phyloP scores from a whole-genome alignment of 225 moss, liverwort and hornwort species.

The Marchantia polymorpha region DNA sequence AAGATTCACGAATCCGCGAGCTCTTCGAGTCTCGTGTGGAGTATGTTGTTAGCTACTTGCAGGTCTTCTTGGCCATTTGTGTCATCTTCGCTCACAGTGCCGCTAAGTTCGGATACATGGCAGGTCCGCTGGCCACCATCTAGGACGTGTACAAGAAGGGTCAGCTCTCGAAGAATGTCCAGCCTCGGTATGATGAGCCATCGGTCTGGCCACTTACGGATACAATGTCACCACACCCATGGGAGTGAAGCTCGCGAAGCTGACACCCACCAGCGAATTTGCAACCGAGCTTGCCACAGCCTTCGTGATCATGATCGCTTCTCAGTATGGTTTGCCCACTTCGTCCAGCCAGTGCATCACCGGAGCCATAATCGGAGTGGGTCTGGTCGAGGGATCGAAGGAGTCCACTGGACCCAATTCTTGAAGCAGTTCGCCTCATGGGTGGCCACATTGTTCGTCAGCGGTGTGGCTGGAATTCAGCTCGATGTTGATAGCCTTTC shows the following conservation, averaged over 20 bases:
- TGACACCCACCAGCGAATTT: constrained; percentile 67
- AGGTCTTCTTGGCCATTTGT: constrained; percentile 70
- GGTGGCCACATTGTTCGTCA: too few relatives aligned
- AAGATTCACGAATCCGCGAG: constrained; percentile 59
- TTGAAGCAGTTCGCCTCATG: too few relatives aligned
- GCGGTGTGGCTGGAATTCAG: too few relatives aligned
- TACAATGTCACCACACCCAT: constrained; percentile 69
- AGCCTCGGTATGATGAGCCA: constrained; percentile 59
- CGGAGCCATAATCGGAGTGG: too few relatives aligned
- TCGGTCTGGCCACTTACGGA: too few relatives aligned
- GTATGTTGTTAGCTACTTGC: constrained; percentile 59
- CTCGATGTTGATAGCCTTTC: too few relatives aligned
- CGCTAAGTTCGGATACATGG: constrained; percentile 69
- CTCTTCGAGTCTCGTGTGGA: constrained; percentile 64
- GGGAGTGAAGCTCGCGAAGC: constrained; percentile 67
- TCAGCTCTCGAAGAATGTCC: constrained; percentile 39
- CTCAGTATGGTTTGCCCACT: constrained; percentile 70
- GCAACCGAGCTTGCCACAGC: constrained; percentile 72
- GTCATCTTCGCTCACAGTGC: too few relatives aligned
- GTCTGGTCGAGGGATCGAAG: too few relatives aligned
- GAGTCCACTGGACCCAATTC: too few relatives aligned
- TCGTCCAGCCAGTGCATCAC: too few relatives aligned
- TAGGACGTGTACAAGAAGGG: constrained; percentile 60
- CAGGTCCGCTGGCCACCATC: constrained; percentile 61
- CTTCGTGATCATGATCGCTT: constrained; percentile 61